These are phyloP conservation scores for Fremontodendron californicum DNA, from an alignment of 345 rosid species.

Conservation along the genomic window DNA sequence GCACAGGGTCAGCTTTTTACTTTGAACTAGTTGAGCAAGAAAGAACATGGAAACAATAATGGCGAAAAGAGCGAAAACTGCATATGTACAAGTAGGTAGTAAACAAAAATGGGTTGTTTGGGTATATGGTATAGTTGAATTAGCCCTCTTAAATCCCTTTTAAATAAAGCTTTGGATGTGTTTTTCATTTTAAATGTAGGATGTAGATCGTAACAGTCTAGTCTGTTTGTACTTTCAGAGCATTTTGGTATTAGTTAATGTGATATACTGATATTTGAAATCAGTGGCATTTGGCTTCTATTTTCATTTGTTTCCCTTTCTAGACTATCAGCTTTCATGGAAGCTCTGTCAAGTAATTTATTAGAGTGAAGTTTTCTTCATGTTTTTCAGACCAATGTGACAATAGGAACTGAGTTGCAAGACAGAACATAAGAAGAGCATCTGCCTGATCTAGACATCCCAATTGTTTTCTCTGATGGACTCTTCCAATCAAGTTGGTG, in stretches of 20 bases:
- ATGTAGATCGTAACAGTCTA: slow-evolving; percentile 4
- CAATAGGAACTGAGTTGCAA: neutral
- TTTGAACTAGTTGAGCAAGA: slow-evolving; percentile 24
- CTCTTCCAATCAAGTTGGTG: neutral
- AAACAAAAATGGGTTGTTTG: slow-evolving; percentile 10
- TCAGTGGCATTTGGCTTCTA: neutral
- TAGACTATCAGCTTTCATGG: neutral
- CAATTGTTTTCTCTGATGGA: neutral
- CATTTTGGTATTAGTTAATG: neutral
- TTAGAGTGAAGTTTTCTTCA: too few relatives aligned
- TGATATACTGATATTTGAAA: neutral
- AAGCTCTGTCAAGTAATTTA: neutral
- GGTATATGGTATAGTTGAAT: slow-evolving; percentile 37
- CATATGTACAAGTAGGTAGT: slow-evolving; percentile 21
- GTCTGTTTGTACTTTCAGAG: slow-evolving; percentile 10
- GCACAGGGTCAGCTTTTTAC: slow-evolving; percentile 14
- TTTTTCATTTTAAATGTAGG: neutral
- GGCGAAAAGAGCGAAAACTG: slow-evolving; percentile 1
- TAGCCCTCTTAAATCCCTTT: slow-evolving; percentile 22
- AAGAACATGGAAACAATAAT: slow-evolving; percentile 26
- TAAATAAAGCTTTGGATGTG: slow-evolving; percentile 27
- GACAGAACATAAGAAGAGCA: neutral
- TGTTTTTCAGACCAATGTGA: neutral
- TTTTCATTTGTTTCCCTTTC: neutral
- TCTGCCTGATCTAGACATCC: neutral